Percentiles rank a stretch among this genome's conserved stretches.
Evolutionary conservation across 2,329 filamentous ascomycete genomes (phyloP).

Genomic region (Microthyrium microscopicum): DNA sequence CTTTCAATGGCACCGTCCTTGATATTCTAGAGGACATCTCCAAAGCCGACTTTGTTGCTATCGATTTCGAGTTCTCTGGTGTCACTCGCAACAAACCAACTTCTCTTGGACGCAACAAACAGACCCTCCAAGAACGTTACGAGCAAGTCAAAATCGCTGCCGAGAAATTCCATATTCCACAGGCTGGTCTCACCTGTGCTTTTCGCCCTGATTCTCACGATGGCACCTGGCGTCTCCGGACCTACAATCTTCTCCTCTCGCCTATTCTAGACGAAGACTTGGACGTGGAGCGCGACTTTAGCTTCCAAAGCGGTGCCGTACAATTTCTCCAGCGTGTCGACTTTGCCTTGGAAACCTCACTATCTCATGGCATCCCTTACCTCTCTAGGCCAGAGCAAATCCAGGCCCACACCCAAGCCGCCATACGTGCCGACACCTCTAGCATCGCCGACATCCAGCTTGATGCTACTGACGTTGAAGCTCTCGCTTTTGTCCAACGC

Average conservation of each 20-base stretch:
- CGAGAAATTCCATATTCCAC: slow-evolving; percentile 46
- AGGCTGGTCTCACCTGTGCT: slow-evolving; percentile 51
- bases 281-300: slow-evolving; percentile 43
- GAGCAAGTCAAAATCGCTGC: slow-evolving; percentile 42
- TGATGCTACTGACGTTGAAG: slow-evolving; percentile 34
- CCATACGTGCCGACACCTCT: slow-evolving; percentile 25
- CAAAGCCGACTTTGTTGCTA: slow-evolving; percentile 42
- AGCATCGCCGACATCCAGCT: slow-evolving; percentile 30
- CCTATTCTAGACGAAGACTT: slow-evolving; percentile 37
- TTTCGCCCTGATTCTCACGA: slow-evolving; percentile 36
- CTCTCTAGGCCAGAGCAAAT: slow-evolving; percentile 42
- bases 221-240: slow-evolving; percentile 40
- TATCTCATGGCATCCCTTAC: slow-evolving; percentile 42
- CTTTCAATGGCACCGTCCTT: slow-evolving; percentile 35
- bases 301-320: slow-evolving; percentile 40
- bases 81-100: slow-evolving; percentile 30
- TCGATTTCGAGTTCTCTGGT: slow-evolving; percentile 52
- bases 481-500: slow-evolving; percentile 33
- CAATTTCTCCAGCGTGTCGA: slow-evolving; percentile 42
- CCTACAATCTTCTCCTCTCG: slow-evolving; percentile 48
- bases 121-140: slow-evolving; percentile 43
- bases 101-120: slow-evolving; percentile 22
- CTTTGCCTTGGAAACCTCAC: slow-evolving; percentile 41
- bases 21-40: slow-evolving; percentile 41
- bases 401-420: slow-evolving; percentile 27